Conservation (phyloP, 2,329 filamentous ascomycete species). For the Penicillium brasilianum region DNA sequence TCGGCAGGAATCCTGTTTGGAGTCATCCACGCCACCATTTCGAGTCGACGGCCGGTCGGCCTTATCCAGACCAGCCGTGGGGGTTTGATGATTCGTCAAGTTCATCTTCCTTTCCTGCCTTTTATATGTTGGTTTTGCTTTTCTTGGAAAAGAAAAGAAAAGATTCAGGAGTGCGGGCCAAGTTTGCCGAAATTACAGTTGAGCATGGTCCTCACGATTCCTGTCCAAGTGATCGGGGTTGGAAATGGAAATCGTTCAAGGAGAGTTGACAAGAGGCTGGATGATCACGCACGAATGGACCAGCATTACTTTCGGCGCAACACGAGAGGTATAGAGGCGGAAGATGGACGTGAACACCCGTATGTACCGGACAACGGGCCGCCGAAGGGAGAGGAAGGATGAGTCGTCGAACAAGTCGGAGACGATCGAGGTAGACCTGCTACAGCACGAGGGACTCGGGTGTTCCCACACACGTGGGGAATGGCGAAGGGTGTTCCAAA, state of each 20-base stretch:
- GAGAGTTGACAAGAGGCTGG: constrained; percentile 34
- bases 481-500: constrained; percentile 22
- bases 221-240: constrained; percentile 10
- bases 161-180: constrained; percentile 27
- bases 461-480: constrained; percentile 26
- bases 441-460: constrained; percentile 37
- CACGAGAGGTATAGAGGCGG: constrained; percentile 27
- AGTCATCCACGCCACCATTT: constrained; percentile 31
- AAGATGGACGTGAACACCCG: constrained; percentile 17
- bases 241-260: constrained; percentile 24
- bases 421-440: constrained; percentile 36
- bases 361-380: constrained; percentile 39
- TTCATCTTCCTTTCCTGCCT: constrained; percentile 30
- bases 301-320: constrained; percentile 40
- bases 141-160: constrained; percentile 6
- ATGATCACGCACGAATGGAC: constrained; percentile 32
- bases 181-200: constrained; percentile 31
- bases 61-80: constrained; percentile 40
- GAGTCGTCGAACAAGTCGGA: not conserved
- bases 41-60: constrained; percentile 30
- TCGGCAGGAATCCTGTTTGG: constrained; percentile 27
- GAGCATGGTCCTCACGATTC: constrained; percentile 36
- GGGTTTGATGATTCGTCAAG: constrained; percentile 40
- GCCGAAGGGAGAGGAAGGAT: constrained; percentile 17
- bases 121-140: constrained; percentile 9